These are phyloP conservation scores for Colletotrichum liriopes DNA, from an alignment of 2,329 filamentous ascomycete genomes.

Conservation along the genomic window DNA sequence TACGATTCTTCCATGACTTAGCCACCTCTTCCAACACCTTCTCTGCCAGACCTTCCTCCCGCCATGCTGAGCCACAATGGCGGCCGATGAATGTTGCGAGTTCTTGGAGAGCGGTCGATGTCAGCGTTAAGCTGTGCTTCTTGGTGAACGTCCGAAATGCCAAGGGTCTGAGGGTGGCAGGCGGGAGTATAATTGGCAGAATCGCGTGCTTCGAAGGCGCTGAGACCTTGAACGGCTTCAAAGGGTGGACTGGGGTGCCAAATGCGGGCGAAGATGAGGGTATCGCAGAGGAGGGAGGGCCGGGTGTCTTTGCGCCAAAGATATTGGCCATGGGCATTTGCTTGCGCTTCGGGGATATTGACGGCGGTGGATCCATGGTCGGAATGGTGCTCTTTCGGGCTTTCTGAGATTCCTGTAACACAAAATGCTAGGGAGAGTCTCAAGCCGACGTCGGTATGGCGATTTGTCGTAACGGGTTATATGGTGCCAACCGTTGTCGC, in stretches of 20 bases:
- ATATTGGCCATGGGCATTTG: constrained; percentile 55
- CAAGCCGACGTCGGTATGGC: background rate
- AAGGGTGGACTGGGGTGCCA: constrained; percentile 86
- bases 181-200: constrained; percentile 90
- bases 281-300: constrained; percentile 70
- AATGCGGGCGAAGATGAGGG: constrained; percentile 94
- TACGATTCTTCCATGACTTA: constrained; percentile 90
- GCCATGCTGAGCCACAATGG: constrained; percentile 96
- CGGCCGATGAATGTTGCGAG: constrained; percentile 92
- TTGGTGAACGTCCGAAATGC: constrained; percentile 98
- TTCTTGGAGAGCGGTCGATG: constrained; percentile 86
- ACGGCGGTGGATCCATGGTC: constrained; percentile 52
- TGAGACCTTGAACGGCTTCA: constrained; percentile 74
- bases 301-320: constrained; percentile 56
- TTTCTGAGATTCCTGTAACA: constrained; percentile 8
- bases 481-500: background rate
- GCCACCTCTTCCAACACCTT: constrained; percentile 93
- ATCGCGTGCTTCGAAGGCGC: constrained; percentile 71
- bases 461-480: background rate
- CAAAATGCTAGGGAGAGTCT: background rate
- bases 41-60: constrained; percentile 94
- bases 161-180: constrained; percentile 87
- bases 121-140: constrained; percentile 95
- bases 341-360: constrained; percentile 43
- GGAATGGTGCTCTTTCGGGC: background rate